Evolutionary conservation across 805 yeast genomes (phyloP).

Genomic region (Zygoascus tannicola): DNA sequence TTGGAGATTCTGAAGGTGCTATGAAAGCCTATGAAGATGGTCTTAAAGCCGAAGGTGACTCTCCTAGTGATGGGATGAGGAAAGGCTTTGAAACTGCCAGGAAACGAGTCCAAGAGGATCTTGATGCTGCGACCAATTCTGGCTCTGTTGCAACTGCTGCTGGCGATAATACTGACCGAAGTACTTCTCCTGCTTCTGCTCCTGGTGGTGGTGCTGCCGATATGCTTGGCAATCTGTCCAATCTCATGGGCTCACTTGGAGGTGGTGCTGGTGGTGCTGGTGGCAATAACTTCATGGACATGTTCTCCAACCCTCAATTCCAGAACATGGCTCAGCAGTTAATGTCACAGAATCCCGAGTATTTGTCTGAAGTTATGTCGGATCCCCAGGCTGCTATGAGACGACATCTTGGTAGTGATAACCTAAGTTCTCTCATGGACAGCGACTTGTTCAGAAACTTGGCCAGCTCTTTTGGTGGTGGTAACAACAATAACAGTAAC

Average conservation of each 20-base stretch:
- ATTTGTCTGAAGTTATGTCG: not conserved
- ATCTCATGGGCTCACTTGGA: constrained; percentile 26
- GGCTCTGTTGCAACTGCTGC: constrained; percentile 29
- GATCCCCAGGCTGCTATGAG: not conserved
- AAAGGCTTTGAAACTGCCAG: constrained; percentile 92
- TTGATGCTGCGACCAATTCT: constrained; percentile 29
- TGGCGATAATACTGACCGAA: constrained; percentile 17
- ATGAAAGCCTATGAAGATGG: constrained; percentile 87
- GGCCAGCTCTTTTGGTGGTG: not conserved
- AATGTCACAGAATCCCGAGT: constrained; percentile 66
- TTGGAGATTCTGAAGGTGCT: constrained; percentile 85
- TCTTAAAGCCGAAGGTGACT: constrained; percentile 75
- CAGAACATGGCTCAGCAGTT: constrained; percentile 81
- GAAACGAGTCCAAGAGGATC: constrained; percentile 71
- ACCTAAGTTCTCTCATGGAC: not conserved
- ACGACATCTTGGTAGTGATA: not conserved
- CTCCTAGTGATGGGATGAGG: constrained; percentile 80
- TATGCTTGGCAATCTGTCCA: constrained; percentile 33
- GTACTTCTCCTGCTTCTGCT: constrained; percentile 23
- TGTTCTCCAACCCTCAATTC: constrained; percentile 77
- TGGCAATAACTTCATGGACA: constrained; percentile 63
- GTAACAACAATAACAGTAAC: not conserved
- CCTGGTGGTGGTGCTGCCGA: constrained; percentile 63
- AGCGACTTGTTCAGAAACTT: not conserved
- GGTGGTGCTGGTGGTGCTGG: constrained; percentile 48